Conservation (phyloP, 1,284 basidiomycete species). For the Heterobasidion occidentale region DNA sequence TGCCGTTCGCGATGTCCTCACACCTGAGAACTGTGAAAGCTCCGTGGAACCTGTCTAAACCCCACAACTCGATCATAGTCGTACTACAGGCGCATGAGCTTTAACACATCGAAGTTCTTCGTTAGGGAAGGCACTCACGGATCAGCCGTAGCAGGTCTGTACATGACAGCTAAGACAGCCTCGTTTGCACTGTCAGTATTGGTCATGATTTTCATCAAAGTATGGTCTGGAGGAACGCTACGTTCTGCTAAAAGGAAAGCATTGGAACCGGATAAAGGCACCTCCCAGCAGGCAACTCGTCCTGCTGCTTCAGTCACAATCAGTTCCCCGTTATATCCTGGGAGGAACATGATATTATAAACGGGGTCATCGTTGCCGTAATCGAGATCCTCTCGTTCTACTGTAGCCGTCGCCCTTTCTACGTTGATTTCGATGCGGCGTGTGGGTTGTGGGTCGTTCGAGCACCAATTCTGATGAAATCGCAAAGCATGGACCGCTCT, state of each 20-base stretch:
- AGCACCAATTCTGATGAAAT: slow-evolving; percentile 30
- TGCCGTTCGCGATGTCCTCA: slow-evolving; percentile 3
- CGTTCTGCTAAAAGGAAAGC: slow-evolving; percentile 23
- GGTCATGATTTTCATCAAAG: no score
- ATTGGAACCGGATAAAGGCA: slow-evolving; percentile 23
- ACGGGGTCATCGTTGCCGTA: slow-evolving; percentile 12
- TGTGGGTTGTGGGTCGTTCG: slow-evolving; percentile 17
- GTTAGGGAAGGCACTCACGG: neutral
- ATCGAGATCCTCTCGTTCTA: neutral
- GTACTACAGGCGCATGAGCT: neutral
- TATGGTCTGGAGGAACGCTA: no score
- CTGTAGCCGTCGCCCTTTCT: slow-evolving; percentile 2
- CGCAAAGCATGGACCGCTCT: slow-evolving; percentile 26
- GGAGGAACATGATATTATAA: slow-evolving; percentile 24
- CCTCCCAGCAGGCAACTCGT: slow-evolving; percentile 26
- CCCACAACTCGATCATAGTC: slow-evolving; percentile 10
- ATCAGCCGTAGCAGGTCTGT: slow-evolving; percentile 6
- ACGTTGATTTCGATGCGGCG: slow-evolving; percentile 20
- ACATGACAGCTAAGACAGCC: slow-evolving; percentile 19
- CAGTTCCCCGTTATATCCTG: slow-evolving; percentile 24
- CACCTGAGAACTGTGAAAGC: slow-evolving; percentile 9
- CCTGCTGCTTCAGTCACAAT: slow-evolving; percentile 20
- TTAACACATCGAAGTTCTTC: neutral
- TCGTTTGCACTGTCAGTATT: slow-evolving; percentile 4
- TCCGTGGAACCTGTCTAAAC: slow-evolving; percentile 14